Evolutionary conservation across 805 yeast species (phyloP).

Genomic region (Yarrowia phangngaensis): DNA sequence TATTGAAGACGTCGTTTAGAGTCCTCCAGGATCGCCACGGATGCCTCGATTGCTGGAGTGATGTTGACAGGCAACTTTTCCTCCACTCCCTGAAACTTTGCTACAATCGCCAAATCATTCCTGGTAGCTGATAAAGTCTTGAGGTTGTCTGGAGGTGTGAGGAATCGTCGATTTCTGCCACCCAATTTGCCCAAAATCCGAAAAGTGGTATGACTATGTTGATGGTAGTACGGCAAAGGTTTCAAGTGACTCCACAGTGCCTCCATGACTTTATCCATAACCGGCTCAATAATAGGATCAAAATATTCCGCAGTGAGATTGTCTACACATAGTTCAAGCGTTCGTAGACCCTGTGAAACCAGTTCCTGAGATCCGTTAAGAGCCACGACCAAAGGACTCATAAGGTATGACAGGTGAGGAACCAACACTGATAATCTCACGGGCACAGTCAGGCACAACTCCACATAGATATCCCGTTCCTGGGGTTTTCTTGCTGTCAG

Average conservation of each 20-base stretch:
- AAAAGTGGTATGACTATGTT: conserved; percentile 90
- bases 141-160: conserved; percentile 70
- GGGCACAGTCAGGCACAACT: conserved; percentile 91
- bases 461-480: conserved; percentile 92
- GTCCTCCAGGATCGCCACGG: conserved; percentile 70
- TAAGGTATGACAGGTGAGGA: conserved; percentile 82
- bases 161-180: conserved; percentile 85
- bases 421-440: conserved; percentile 89
- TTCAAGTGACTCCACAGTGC: conserved; percentile 87
- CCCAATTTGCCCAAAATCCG: conserved; percentile 93
- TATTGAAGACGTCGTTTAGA: conserved; percentile 56
- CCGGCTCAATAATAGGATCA: conserved; percentile 96
- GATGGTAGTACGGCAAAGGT: conserved; percentile 92
- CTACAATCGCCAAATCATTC: conserved; percentile 63
- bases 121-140: conserved; percentile 46
- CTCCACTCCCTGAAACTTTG: conserved; percentile 65
- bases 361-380: conserved; percentile 85
- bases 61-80: conserved; percentile 66
- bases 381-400: conserved; percentile 89
- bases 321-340: conserved; percentile 92
- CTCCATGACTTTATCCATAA: conserved; percentile 86
- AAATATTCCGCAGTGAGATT: conserved; percentile 93
- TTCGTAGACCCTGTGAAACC: conserved; percentile 89
- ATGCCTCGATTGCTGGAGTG: conserved; percentile 78
- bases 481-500: conserved; percentile 80